Base-by-base conservation (phyloP, 257 asterid species). In the Jasminum sambac region DNA sequence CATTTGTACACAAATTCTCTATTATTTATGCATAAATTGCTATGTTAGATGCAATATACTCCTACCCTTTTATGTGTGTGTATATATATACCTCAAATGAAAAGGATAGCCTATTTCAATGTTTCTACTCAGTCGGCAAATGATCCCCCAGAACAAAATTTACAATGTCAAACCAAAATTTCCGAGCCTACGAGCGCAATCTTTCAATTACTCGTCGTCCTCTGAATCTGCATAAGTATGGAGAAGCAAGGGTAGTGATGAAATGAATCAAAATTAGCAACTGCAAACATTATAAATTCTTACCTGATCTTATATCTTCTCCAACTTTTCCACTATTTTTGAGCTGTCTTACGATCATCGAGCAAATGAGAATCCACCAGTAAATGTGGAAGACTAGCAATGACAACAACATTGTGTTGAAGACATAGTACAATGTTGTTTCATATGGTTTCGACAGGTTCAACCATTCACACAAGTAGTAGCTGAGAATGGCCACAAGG, bases 281-380 rank as follows among this genome's bases (percentile, higher is more conserved):
- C 61, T 3, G 19, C 60, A 52, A 8, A 52, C 52, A 59, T 36
- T 36, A 57, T 17, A 34, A 11, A 12, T 30, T 12, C 74, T 80
- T 64, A 90, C 98, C 98, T 72, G 98, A 91, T 80, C 99, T 90
- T 72, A 95, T 85, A 77, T 95, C 99, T 91, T 91, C 99, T 63
- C 97, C 97, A 76, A 91, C 95, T 74, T 89, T 55, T 82, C 99
- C 99, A 68, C 89, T 83, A 72, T 90, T 95, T 66, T 84, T 88
- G 74, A 95, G 83, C 82, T 91, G 99, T 80, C 88, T 87, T 61
- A 14, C 72, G 80, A 90, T 84, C 99, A 95, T 91, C 25, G 92
- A 70, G 68, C 76, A 88, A 66, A 95, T 95, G 77, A 95, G 99
- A 60, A 83, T 64, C 97, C 99, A 91, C 99, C 98, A 95, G 80